phyloP scores from a whole-genome alignment of 306 rosid species.

The Rubus idaeus region DNA sequence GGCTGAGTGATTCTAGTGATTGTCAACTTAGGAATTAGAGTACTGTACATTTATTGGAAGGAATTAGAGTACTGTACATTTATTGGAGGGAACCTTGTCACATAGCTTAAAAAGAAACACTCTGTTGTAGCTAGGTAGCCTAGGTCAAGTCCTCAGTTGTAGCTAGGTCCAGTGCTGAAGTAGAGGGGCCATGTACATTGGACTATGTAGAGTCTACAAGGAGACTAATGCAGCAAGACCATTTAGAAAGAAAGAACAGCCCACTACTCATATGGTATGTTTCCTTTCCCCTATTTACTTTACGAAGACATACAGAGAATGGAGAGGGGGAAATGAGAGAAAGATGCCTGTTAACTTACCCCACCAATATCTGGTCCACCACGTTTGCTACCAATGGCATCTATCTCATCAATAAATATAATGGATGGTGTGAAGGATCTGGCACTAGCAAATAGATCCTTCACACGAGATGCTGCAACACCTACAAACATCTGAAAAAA shows the following conservation, averaged over 20 bases:
- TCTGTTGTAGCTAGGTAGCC: no score
- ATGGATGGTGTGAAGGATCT: slow-evolving; percentile 91
- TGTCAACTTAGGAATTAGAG: no score
- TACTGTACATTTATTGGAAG: no score
- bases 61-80: no score
- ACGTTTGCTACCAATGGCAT: slow-evolving; percentile 99
- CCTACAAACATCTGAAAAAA: slow-evolving; percentile 91
- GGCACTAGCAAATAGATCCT: slow-evolving; percentile 88
- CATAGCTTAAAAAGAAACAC: no score
- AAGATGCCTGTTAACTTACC: slow-evolving; percentile 54
- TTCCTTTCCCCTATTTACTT: neutral
- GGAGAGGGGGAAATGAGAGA: neutral
- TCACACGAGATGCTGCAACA: slow-evolving; percentile 98
- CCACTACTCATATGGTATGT: neutral
- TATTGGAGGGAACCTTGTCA: no score
- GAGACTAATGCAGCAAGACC: neutral
- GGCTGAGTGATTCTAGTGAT: no score
- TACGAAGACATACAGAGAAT: no score
- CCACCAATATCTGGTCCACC: slow-evolving; percentile 99
- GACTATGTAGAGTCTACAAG: neutral
- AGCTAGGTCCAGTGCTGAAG: neutral
- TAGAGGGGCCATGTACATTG: neutral
- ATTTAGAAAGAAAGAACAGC: neutral
- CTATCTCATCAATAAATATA: slow-evolving; percentile 95
- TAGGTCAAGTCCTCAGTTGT: neutral